phyloP scores from a whole-genome alignment of 2,329 filamentous ascomycete genomes.

The Arachnomyces sp. region DNA sequence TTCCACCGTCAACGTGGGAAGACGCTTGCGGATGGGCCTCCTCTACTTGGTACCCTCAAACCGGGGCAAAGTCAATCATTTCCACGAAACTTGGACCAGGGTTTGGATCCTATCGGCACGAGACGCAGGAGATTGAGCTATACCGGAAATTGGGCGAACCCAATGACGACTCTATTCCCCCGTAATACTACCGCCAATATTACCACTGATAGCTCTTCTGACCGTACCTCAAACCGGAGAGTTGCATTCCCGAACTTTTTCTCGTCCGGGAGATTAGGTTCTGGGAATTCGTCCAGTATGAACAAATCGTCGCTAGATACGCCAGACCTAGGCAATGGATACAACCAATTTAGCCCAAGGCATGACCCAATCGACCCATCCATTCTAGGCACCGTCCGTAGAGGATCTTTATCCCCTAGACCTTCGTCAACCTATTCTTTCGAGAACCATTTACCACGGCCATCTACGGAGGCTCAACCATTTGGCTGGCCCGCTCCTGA shows the following conservation, averaged over 20 bases:
- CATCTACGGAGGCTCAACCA: slow-evolving; percentile 69
- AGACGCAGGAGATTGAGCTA: slow-evolving; percentile 50
- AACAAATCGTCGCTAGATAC: slow-evolving; percentile 24
- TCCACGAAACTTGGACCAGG: slow-evolving; percentile 48
- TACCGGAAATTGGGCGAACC: slow-evolving; percentile 48
- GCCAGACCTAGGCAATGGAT: slow-evolving; percentile 30
- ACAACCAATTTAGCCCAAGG: slow-evolving; percentile 41
- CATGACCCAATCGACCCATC: slow-evolving; percentile 42
- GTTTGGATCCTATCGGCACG: slow-evolving; percentile 43
- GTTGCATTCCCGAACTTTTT: slow-evolving; percentile 38
- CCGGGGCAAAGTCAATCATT: slow-evolving; percentile 57
- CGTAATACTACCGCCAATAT: slow-evolving; percentile 37
- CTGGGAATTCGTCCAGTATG: slow-evolving; percentile 23
- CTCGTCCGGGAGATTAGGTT: slow-evolving; percentile 32
- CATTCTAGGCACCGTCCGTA: slow-evolving; percentile 35
- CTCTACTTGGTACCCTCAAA: slow-evolving; percentile 51
- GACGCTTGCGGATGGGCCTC: slow-evolving; percentile 52
- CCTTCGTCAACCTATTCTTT: slow-evolving; percentile 50
- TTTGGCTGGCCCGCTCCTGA: slow-evolving; percentile 58
- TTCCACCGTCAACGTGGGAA: slow-evolving; percentile 56
- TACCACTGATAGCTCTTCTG: slow-evolving; percentile 35
- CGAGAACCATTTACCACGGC: slow-evolving; percentile 57
- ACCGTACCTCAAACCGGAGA: slow-evolving; percentile 32
- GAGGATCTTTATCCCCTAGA: slow-evolving; percentile 38
- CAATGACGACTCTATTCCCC: slow-evolving; percentile 40